A percentile compares a stretch with the other conserved stretches of the same genome.
These are phyloP conservation scores for Spergularia marina DNA, from an alignment of 148 eudicot species.

Conservation along the genomic window DNA sequence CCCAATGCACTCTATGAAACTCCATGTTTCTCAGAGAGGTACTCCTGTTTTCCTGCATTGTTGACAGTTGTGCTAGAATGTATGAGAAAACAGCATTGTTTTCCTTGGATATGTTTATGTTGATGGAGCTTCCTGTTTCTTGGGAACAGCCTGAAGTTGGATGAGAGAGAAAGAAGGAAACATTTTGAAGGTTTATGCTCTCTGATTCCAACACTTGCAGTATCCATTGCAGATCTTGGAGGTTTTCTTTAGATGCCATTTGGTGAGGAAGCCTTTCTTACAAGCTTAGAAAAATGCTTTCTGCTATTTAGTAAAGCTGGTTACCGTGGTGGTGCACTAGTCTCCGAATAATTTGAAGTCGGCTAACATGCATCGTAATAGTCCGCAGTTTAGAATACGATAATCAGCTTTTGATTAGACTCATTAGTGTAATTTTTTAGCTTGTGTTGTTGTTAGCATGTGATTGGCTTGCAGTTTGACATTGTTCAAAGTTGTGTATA, in stretches of 20 bases:
- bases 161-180: constrained; percentile 68
- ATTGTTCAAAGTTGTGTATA: background rate
- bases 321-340: background rate
- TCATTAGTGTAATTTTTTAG: too few relatives aligned
- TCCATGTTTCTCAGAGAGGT: constrained; percentile 48
- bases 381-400: too few relatives aligned
- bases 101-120: constrained; percentile 46
- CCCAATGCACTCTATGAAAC: constrained; percentile 80
- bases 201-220: constrained; percentile 44
- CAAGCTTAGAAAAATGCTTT: background rate
- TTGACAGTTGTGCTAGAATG: constrained; percentile 42
- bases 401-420: too few relatives aligned
- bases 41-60: constrained; percentile 31
- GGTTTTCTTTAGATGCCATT: constrained; percentile 47
- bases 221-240: constrained; percentile 65
- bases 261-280: constrained; percentile 21
- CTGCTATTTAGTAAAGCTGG: background rate
- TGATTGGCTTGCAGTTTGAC: too few relatives aligned
- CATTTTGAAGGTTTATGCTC: constrained; percentile 44
- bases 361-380: too few relatives aligned
- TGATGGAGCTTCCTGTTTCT: constrained; percentile 57
- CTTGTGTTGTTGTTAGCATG: too few relatives aligned
- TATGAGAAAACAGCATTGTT: constrained; percentile 36
- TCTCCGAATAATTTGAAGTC: too few relatives aligned
- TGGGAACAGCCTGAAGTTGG: constrained; percentile 50